Evolutionary conservation across 768 basidiomycete species (phyloP).

Genomic region (Pulveroboletus ravenelii): DNA sequence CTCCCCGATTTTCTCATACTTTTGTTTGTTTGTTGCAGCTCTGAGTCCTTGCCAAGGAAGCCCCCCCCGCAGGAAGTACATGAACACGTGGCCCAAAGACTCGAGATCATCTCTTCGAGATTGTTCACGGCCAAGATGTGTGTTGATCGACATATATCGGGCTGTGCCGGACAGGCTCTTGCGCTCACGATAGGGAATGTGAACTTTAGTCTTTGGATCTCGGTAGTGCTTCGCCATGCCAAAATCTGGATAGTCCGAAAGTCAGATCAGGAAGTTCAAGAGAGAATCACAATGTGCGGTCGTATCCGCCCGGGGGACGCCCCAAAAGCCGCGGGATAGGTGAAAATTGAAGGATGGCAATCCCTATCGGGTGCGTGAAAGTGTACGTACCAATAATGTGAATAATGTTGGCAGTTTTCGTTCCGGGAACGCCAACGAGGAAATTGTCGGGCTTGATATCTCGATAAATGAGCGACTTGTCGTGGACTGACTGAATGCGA

Average conservation of each 20-base stretch:
- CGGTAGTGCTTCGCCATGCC: constrained; percentile 99
- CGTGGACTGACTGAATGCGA: constrained; percentile 95
- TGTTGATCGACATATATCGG: constrained; percentile 99
- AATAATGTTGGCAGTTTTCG: constrained; percentile 83
- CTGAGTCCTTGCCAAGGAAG: constrained; percentile 98
- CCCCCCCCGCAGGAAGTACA: constrained; percentile 97
- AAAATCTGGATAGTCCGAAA: constrained; percentile 58
- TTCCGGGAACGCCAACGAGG: constrained; percentile 88
- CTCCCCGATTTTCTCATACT: constrained; percentile 99
- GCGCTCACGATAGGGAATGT: constrained; percentile 98
- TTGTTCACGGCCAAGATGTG: constrained; percentile 92
- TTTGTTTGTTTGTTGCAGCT: constrained; percentile 98
- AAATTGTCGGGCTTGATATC: constrained; percentile 99
- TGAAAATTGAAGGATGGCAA: constrained; percentile 5
- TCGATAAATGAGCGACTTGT: constrained; percentile 96
- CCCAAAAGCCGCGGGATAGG: constrained; percentile 2
- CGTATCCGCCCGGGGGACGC: neutral
- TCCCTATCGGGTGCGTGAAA: constrained; percentile 3
- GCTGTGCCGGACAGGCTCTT: constrained; percentile 96
- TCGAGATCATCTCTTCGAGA: constrained; percentile 95
- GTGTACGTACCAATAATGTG: constrained; percentile 74
- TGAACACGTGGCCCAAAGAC: constrained; percentile 97
- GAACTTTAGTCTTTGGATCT: constrained; percentile 94
- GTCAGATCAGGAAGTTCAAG: constrained; percentile 6
- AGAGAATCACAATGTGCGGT: neutral